Evolutionary conservation across 371 early-diverging fungal genomes (phyloP), one percentile per base, ranked within the genome.

Genomic region (Mortierella polycephala): DNA sequence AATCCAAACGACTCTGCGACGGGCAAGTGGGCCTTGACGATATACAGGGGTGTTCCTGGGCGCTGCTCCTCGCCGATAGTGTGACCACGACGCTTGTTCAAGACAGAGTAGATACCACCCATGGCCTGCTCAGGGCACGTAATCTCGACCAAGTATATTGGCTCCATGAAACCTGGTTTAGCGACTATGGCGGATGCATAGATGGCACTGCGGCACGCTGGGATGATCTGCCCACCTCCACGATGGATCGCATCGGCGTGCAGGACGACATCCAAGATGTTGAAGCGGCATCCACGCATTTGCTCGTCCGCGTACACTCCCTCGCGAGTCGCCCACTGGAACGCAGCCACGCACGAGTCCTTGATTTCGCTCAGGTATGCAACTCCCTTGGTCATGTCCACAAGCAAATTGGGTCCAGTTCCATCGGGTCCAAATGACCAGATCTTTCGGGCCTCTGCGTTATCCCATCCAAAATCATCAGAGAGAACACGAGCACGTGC

Each of bases 231-330:
- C 83, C 98, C 98, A 81, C 96, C 98, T 87, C 99, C 99, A 89
- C 99, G 95, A 90, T 99, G 99, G 85, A 99, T 99, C 77, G 99
- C 96, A 92, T 99, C 99, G 82, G 99, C 95, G 88, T 99, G 99
- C 58, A 99, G 92, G 41, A 94, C 91, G 57, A 98, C 97, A 93
- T 99, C 99, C 55, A 96, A 85, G 62, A 99, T 93, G 91, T 99
- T 99, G 94, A 99, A 99, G 74, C 99, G 95, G 85, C 93, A 89
- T 74, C 96, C 97, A 83, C 99, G 96, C 91, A 99, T 87, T 80
- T 92, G 91, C 88, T 99, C 99, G 67, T 98, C 99, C 66, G 96
- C 92, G 74, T 96, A 83, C 59, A 93, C 94, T 72, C 99, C 99
- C 85, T 96, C 95, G 85, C 93, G 94, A 75, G 96, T 92, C 23